Percentiles rank a stretch among this genome's conserved stretches.
These are phyloP conservation scores for Takashimella koratensis DNA, from an alignment of 1,284 basidiomycete species.

Conservation along the genomic window DNA sequence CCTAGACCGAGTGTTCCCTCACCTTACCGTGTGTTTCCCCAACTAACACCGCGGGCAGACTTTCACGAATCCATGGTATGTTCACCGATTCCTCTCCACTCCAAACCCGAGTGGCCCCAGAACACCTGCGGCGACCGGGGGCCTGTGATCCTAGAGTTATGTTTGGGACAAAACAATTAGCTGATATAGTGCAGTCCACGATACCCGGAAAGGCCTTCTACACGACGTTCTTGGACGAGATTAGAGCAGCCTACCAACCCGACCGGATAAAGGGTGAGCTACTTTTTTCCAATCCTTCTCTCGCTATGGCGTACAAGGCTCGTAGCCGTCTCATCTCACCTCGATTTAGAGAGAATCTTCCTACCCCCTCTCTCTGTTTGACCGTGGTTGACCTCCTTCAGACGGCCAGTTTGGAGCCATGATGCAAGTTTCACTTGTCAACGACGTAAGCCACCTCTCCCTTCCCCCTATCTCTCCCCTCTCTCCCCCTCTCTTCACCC, in stretches of 20 bases:
- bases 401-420: slow-evolving; percentile 90
- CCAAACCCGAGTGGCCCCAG: no score
- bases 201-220: slow-evolving; percentile 69
- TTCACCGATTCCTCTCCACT: no score
- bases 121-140: no score
- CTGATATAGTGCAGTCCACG: slow-evolving; percentile 54
- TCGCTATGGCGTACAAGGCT: no score
- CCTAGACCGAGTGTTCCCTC: no score
- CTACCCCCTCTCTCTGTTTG: neutral
- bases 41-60: slow-evolving; percentile 53
- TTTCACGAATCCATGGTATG: slow-evolving; percentile 85
- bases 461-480: slow-evolving; percentile 8
- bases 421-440: slow-evolving; percentile 81
- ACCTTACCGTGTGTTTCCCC: neutral
- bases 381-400: no score
- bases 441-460: slow-evolving; percentile 60
- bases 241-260: slow-evolving; percentile 62
- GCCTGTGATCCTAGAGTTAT: no score
- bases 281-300: neutral
- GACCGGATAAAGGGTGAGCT: slow-evolving; percentile 70
- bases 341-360: neutral
- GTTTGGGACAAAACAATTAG: no score
- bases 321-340: no score
- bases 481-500: no score
- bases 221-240: slow-evolving; percentile 62